A percentile compares a stretch with the other conserved stretches of the same genome.
These are phyloP conservation scores for Aegilops bicornis DNA, from an alignment of 176 grass and related monocot genomes.

Conservation along the genomic window DNA sequence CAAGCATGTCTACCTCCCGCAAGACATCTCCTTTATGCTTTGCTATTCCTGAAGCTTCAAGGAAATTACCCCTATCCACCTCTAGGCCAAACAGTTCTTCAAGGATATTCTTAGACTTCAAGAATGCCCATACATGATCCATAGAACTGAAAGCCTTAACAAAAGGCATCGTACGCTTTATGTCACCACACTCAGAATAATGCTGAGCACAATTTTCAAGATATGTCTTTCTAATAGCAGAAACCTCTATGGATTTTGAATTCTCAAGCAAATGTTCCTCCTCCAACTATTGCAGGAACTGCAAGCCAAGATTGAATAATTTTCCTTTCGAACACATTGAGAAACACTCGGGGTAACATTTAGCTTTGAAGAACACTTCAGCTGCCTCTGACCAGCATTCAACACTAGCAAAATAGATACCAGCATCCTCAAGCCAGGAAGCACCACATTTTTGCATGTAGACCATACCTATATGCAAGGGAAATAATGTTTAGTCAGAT, in stretches of 20 bases:
- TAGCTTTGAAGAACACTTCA: slow-evolving; percentile 61
- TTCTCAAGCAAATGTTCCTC: slow-evolving; percentile 29
- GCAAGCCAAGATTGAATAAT: slow-evolving; percentile 45
- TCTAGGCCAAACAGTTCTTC: slow-evolving; percentile 72
- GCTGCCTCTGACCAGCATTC: slow-evolving; percentile 59
- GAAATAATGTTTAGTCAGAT: neutral
- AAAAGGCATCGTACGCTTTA: slow-evolving; percentile 60
- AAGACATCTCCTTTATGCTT: slow-evolving; percentile 51
- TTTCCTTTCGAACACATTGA: slow-evolving; percentile 57
- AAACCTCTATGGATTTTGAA: slow-evolving; percentile 1
- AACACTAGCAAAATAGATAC: slow-evolving; percentile 46
- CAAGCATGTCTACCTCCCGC: slow-evolving; percentile 56
- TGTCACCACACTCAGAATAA: slow-evolving; percentile 43
- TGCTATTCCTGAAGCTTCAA: slow-evolving; percentile 59
- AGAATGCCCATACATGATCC: slow-evolving; percentile 43
- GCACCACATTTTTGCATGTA: slow-evolving; percentile 69
- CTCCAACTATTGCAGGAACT: slow-evolving; percentile 49
- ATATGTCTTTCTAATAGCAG: slow-evolving; percentile 38
- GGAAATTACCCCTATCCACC: slow-evolving; percentile 68
- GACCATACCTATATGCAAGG: slow-evolving; percentile 46
- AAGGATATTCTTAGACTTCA: slow-evolving; percentile 42
- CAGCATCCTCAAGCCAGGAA: slow-evolving; percentile 66
- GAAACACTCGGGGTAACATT: slow-evolving; percentile 57
- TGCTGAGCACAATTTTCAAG: slow-evolving; percentile 49
- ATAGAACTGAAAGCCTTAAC: slow-evolving; percentile 63